Evolutionary conservation across 2,329 filamentous ascomycete genomes (phyloP).

Genomic region (Cadophora malorum): DNA sequence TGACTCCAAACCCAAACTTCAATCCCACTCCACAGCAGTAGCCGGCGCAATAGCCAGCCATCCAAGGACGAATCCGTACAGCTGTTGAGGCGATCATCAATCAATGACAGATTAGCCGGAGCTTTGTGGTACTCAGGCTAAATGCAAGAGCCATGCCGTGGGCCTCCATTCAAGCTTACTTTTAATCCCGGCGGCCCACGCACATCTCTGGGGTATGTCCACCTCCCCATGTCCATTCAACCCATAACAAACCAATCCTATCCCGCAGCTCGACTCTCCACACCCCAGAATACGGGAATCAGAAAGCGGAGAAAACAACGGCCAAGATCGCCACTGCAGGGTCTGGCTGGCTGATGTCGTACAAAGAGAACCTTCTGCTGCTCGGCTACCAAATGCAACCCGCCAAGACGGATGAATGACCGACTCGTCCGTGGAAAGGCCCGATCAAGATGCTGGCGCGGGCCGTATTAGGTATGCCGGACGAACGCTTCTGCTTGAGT

Average conservation of each 20-base stretch:
- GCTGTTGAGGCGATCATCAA: slow-evolving; percentile 9
- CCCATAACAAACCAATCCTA: neutral
- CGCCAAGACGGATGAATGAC: slow-evolving; percentile 10
- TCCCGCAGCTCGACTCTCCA: neutral
- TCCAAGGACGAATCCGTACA: neutral
- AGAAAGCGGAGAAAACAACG: neutral
- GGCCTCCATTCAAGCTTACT: slow-evolving; percentile 5
- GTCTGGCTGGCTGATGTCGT: neutral
- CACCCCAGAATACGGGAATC: slow-evolving; percentile 1
- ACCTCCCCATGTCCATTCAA: neutral
- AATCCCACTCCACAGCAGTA: neutral
- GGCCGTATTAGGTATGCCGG: slow-evolving; percentile 4
- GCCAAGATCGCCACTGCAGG: slow-evolving; percentile 11
- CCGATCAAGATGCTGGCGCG: slow-evolving; percentile 3
- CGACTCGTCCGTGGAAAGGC: slow-evolving; percentile 5
- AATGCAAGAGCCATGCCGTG: neutral
- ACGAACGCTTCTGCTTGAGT: neutral
- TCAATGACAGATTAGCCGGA: slow-evolving; percentile 12
- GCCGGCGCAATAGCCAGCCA: slow-evolving; percentile 8
- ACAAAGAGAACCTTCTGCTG: neutral
- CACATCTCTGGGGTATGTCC: neutral
- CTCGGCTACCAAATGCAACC: neutral
- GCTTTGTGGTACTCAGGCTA: neutral
- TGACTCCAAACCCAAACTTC: slow-evolving; percentile 1
- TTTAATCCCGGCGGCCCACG: neutral